Evolutionary conservation across 768 basidiomycete genomes (phyloP).

Genomic region (Mrakia frigida): DNA sequence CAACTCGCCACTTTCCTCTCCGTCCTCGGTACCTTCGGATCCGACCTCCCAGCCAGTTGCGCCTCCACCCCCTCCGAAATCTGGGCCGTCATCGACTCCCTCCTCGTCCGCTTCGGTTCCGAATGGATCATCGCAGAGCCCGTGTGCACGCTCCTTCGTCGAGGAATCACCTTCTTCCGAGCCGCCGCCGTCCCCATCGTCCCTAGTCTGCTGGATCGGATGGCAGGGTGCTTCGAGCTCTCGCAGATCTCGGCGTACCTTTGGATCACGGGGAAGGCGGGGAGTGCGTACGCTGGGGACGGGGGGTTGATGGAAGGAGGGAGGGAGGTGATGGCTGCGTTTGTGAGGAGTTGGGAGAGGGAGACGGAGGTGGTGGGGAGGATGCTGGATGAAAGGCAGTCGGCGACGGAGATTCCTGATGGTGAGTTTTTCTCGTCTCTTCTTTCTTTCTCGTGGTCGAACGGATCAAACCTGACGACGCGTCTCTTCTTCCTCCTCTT

Average conservation of each 20-base stretch:
- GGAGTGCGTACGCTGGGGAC: slow-evolving; percentile 64
- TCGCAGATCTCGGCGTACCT: slow-evolving; percentile 80
- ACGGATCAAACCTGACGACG: neutral
- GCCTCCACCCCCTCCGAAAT: slow-evolving; percentile 69
- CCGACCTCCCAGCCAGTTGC: slow-evolving; percentile 74
- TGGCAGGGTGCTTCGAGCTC: slow-evolving; percentile 70
- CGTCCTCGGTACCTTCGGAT: slow-evolving; percentile 73
- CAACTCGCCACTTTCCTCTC: slow-evolving; percentile 88
- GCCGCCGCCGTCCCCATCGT: slow-evolving; percentile 60
- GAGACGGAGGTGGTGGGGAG: slow-evolving; percentile 61
- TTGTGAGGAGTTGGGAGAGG: slow-evolving; percentile 62
- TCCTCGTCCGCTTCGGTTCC: slow-evolving; percentile 71
- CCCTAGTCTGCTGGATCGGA: slow-evolving; percentile 64
- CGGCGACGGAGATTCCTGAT: slow-evolving; percentile 74
- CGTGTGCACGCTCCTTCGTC: slow-evolving; percentile 73
- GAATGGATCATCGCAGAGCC: slow-evolving; percentile 75
- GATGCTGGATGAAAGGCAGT: slow-evolving; percentile 59
- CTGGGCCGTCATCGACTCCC: slow-evolving; percentile 74
- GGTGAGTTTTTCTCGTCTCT: slow-evolving; percentile 53
- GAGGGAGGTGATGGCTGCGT: slow-evolving; percentile 52
- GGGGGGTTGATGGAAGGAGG: slow-evolving; percentile 52
- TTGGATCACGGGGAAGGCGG: slow-evolving; percentile 87
- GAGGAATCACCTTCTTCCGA: slow-evolving; percentile 77
- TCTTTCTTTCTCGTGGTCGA: neutral
- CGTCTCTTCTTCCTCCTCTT: neutral